Evolutionary conservation across 805 yeast species (phyloP), one percentile per base, ranked within the genome.

Genomic region (Teunomyces lycoperdinae): DNA sequence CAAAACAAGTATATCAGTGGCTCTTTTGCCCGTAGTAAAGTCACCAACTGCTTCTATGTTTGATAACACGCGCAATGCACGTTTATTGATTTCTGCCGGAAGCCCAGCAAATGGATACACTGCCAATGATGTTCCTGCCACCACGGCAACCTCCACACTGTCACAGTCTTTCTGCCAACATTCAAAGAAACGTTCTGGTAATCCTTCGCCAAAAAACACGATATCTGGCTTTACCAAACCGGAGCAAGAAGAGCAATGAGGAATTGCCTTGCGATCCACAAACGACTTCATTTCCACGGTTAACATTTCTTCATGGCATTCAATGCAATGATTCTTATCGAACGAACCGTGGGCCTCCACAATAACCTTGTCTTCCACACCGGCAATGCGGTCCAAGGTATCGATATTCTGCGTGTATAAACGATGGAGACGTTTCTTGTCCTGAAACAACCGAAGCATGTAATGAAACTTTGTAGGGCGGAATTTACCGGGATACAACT

Each of bases 301-400:
- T 0, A 77, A 63, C 79, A 83, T 84, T 39, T 62, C 83, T 27
- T 64, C 62, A 1, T 66, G 50, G 67, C 99, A 92, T 16, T 85
- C 81, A 41, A 90, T 85, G 61, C 99, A 92, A 55, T 86, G 94
- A 56, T 85, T 87, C 1, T 62, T 65, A 1, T 94, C 95, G 76
- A 92, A 92, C 2, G 96, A 88, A 0, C 99, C 99, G 66, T 92
- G 98, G 0, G 98, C 98, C 60, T 90, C 97, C 0, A 92, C 84
- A 2, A 92, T 73, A 50, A 67, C 74, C 10, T 83, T 81, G 14
- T 72, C 81, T 0, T 70, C 60, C 2, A 92, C 79, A 0, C 96
- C 96, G 0, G 96, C 94, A 14, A 85, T 70, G 54, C 95, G 75
- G 62, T 92, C 99, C 52, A 92, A 71, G 0, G 97, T 90, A 62